Evolutionary conservation across 73 alveolate genomes (phyloP).

Genomic region (Symbiodinium pilosum): DNA sequence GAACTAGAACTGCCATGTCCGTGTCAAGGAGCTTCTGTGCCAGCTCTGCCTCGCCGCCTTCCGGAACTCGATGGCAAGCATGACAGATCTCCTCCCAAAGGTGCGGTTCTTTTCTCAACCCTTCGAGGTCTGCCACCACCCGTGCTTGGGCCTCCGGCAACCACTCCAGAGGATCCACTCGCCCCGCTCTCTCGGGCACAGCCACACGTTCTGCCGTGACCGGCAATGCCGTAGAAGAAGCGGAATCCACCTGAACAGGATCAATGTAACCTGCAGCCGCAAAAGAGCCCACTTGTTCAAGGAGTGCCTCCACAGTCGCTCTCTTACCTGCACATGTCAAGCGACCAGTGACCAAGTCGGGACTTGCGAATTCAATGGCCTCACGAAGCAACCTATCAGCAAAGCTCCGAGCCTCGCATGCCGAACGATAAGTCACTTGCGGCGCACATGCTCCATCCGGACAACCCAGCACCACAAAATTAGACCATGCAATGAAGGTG

Average conservation of each 20-base stretch:
- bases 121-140: background rate
- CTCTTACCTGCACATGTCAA: background rate
- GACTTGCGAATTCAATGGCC: background rate
- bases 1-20: background rate
- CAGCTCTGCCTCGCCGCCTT: background rate
- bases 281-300: background rate
- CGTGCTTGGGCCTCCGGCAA: background rate
- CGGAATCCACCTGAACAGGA: background rate
- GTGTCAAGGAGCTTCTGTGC: background rate
- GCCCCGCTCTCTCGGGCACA: slow-evolving; percentile 1
- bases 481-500: slow-evolving; percentile 3
- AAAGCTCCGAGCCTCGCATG: background rate
- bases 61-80: background rate
- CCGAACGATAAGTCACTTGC: background rate
- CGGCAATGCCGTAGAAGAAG: background rate
- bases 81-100: background rate
- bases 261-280: background rate
- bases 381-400: slow-evolving; percentile 31
- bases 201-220: slow-evolving; percentile 16
- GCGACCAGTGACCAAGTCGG: background rate
- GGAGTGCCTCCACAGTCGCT: background rate
- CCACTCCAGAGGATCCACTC: background rate
- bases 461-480: slow-evolving; percentile 12
- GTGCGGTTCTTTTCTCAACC: background rate
- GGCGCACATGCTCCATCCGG: background rate